phyloP scores from a whole-genome alignment of 2,329 filamentous ascomycete species.

The Coniochaeta ligniaria region DNA sequence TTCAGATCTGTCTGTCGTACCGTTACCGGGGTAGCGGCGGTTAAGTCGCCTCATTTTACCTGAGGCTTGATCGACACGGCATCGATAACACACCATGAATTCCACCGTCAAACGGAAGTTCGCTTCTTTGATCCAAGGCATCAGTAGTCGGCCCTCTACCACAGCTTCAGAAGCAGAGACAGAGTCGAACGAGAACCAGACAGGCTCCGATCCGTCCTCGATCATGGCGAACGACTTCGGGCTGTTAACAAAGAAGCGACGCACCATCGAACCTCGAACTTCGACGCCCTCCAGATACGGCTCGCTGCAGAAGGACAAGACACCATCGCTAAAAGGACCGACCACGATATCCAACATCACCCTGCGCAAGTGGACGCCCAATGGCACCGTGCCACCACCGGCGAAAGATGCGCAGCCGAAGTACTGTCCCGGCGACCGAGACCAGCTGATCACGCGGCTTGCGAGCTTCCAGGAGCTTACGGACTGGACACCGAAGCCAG shows the following conservation, averaged over 20 bases:
- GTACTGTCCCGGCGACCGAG: constrained; percentile 81
- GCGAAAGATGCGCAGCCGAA: constrained; percentile 40
- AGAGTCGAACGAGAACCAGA: constrained; percentile 20
- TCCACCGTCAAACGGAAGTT: constrained; percentile 74
- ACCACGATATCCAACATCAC: constrained; percentile 33
- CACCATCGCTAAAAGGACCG: constrained; percentile 9
- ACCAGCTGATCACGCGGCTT: constrained; percentile 71
- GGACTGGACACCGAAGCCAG: constrained; percentile 88
- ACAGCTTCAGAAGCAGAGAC: constrained; percentile 27
- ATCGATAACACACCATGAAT: constrained; percentile 44
- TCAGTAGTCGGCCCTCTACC: constrained; percentile 44
- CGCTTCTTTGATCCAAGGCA: constrained; percentile 64
- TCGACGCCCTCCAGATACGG: constrained; percentile 26
- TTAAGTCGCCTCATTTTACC: background rate
- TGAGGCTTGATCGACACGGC: background rate
- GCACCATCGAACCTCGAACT: constrained; percentile 34
- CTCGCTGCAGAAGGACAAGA: constrained; percentile 9
- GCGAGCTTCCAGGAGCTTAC: constrained; percentile 88
- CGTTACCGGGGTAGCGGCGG: background rate
- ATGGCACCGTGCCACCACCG: constrained; percentile 5
- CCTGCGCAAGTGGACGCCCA: constrained; percentile 30
- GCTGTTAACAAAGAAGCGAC: constrained; percentile 45
- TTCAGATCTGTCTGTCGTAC: background rate
- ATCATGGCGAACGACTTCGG: constrained; percentile 26
- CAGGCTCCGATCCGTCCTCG: constrained; percentile 12